Evolutionary conservation across 257 asterid genomes (phyloP), one percentile per base, ranked within the genome.

Genomic region (Plantago ovata): DNA sequence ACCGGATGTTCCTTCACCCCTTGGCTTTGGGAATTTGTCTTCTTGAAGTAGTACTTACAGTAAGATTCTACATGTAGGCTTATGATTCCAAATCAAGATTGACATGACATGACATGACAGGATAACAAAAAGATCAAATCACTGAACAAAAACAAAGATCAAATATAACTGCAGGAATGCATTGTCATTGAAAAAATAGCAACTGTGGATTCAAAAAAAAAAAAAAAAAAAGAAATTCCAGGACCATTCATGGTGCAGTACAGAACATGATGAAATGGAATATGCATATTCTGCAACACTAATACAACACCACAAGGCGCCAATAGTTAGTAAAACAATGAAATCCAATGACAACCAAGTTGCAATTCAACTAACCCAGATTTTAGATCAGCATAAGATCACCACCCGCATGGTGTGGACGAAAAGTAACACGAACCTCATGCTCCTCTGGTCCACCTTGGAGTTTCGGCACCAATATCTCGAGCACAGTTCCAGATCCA

Each of bases 381-480:
- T 63, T 73, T 78, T 72, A 85, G 64, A 84, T 69, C 78, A 85
- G 70, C 91, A 67, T 89, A 36, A 86, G 87, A 69, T 83, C 89
- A 38, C 76, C 82, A 18, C 75, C 79, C 3, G 70, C 88, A 12
- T 71, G 82, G 64, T 76, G 91, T 39, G 95, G 95, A 19, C 93
- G 88, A 56, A 90, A 86, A 67, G 95, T 81, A 3, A 90, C 95
- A 0, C 79, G 96, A 41, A 90, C 98, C 53, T 91, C 98, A 32
- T 87, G 98, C 66, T 91, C 98, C 72, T 87, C 98, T 1, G 85
- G 85, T 1, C 89, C 94, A 41, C 69, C 89, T 0, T 72, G 79
- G 11, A 83, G 80, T 56, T 91, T 91, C 3, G 98, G 98, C 72
- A 87, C 98, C 79, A 87, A 22, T 65, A 91, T 84, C 84, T 91